Percentiles rank a stretch among this genome's conserved stretches.
Evolutionary conservation across 805 yeast species (phyloP).

Genomic region (Metschnikowia similis): DNA sequence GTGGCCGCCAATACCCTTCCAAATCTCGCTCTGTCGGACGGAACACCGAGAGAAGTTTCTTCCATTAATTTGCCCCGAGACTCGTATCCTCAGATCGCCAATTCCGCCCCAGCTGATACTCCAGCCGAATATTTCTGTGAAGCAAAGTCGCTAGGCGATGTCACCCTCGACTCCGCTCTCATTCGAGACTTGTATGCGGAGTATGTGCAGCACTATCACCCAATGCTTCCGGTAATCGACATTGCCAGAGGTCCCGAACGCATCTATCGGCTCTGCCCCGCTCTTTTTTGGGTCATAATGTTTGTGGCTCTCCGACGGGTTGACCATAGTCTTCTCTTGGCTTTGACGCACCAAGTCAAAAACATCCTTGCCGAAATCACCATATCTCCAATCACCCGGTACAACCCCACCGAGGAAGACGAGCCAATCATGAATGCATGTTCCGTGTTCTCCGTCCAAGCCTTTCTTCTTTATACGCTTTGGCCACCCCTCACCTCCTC

Average conservation of each 20-base stretch:
- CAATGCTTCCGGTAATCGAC: slow-evolving; percentile 84
- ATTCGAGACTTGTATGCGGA: slow-evolving; percentile 64
- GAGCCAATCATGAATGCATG: slow-evolving; percentile 84
- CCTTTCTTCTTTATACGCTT: slow-evolving; percentile 77
- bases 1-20: not conserved
- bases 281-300: slow-evolving; percentile 91
- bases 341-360: slow-evolving; percentile 66
- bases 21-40: not conserved
- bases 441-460: slow-evolving; percentile 91
- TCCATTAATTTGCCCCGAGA: no score
- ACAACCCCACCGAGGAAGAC: slow-evolving; percentile 71
- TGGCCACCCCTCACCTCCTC: slow-evolving; percentile 98
- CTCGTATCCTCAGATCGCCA: not conserved
- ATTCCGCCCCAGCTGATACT: not conserved
- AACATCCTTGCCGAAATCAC: slow-evolving; percentile 81
- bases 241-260: slow-evolving; percentile 76
- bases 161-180: slow-evolving; percentile 55
- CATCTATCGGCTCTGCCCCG: slow-evolving; percentile 75
- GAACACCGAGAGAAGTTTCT: not conserved
- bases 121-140: slow-evolving; percentile 43
- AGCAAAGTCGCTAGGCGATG: slow-evolving; percentile 68
- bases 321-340: slow-evolving; percentile 44
- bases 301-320: slow-evolving; percentile 74
- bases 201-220: slow-evolving; percentile 75
- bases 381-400: slow-evolving; percentile 84